Evolutionary conservation across 2,329 filamentous ascomycete genomes (phyloP), one percentile per base, ranked within the genome.

Genomic region (Pseudocercospora fuligena): DNA sequence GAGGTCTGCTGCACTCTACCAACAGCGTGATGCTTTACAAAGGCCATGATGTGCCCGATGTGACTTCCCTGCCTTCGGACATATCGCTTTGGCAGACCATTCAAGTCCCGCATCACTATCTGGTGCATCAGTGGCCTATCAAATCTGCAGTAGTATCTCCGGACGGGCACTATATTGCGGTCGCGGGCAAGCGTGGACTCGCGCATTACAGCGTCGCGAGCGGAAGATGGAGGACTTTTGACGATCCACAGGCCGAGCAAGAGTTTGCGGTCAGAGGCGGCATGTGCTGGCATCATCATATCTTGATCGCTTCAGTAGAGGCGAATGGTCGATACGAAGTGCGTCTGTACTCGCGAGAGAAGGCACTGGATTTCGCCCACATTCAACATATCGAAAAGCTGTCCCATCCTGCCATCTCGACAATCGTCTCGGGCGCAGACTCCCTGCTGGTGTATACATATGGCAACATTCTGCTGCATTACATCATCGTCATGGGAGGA

Each of bases 281-380:
- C 6, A 97, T 99, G 94, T 98, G 94, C 78, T 99, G 95, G 95
- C 94, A 97, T 77, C 93, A 97, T 72, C 94, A 99, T 79, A 92
- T 98, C 33, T 84, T 99, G 19, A 92, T 98, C 64, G 94, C 93
- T 46, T 93, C 94, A 3, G 90, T 97, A n/a, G 95, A 99, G 79
- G 89, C 88, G 62, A 92, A 91, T 72, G 87, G 89, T 71, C 89
- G 89, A 23, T 93, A 93, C 74, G 75, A 89, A 84, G 81, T 99
- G 59, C 91, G 95, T n/a, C 85, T 99, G 16, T 98, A 94, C 79
- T 97, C 94, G 0, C 89, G 96, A 65, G 95, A 99, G 78, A 86
- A 90, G 27, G 83, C 89, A 11, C 86, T 99, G 19, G 91, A 93
- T 72, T 88, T 86, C 72, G 87, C 88, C 12, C 88, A 90, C 21